Base-by-base conservation (phyloP, 345 rosid species). In the Bruguiera parviflora region DNA sequence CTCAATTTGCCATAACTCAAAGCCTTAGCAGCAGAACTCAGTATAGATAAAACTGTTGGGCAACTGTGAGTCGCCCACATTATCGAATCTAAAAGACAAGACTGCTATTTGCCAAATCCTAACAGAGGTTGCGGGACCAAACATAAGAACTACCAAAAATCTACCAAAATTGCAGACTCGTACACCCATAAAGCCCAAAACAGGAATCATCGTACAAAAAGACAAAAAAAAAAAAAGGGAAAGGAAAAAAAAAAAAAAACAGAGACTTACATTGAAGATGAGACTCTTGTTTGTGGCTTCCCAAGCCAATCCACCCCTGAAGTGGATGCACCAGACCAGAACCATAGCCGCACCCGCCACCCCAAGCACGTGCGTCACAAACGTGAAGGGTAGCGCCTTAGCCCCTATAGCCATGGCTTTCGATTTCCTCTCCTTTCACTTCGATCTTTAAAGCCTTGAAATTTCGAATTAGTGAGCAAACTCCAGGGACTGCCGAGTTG, bases 231-330 rank as follows among this genome's bases (percentile, higher is more conserved):
- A 58, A 70, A 33, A 71, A 8, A 6, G 10, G n/a, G n/a, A n/a
- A n/a, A n/a, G n/a, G n/a, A 28, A 51, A 8, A 6, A 55, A 20
- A 13, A 13, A 59, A 47, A 46, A 11, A 65, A 18, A 20, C 8
- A 21, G 61, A 47, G 10, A 64, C 79, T 75, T 81, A 92, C 99
- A 71, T 96, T 96, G 75, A 96, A 96, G 86, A 92, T 90, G 77
- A 96, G 98, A 71, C 70, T 86, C 53, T 92, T 96, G 83, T 96
- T 79, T 7, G 87, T 3, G 75, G 89, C 77, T 70, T 90, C 97
- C 99, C 99, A 95, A 8, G 98, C 99, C 27, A 92, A 51, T 57
- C 99, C 98, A 18, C 99, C 99, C 73, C 90, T 78, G 71, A 71
- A 95, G 68, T 77, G 49, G 27, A 90, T 77, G 80, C 77, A 82